Evolutionary conservation across 805 yeast genomes (phyloP), one percentile per base, ranked within the genome.

Genomic region (Jamesozyma spencerorum): DNA sequence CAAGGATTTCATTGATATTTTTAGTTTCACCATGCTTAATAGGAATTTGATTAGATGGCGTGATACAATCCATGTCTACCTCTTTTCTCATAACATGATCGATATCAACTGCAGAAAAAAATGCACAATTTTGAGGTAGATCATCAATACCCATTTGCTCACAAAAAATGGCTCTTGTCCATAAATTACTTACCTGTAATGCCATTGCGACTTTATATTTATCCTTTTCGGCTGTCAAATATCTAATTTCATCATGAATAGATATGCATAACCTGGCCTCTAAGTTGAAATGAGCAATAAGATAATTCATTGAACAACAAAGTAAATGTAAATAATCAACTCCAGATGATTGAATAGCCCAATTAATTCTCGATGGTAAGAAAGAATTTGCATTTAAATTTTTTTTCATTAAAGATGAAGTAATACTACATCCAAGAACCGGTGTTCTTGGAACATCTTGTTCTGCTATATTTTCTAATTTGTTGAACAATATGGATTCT

Each of bases 261-360:
- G 97, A 86, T 10, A 92, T 69, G 47, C 81, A 68, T 41, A 92
- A 67, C 38, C 99, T 65, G 0, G 94, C 95, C 28, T 81, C 73
- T 10, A 94, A 65, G 3, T 66, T 54, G 60, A 77, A 90, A 45
- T 69, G 72, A 31, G 75, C 70, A 31, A 75, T 68, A 50, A 92
- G 67, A 52, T 87, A 85, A 43, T 85, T 84, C 97, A 94, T 88
- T 0, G 95, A 76, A 4, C 86, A 75, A 37, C 90, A 71, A 44
- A 92, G 60, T 31, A 92, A 58, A 58, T 92, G 99, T 39, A 92
- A 68, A 55, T 94, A 92, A 58, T 92, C 98, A 15, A 94, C 99
- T 29, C 98, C 99, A 1, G 96, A 85, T 18, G 96, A 85, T 60
- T 92, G 99, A 56, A 92, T 92, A 0, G 96, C 85, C 99, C 99